Evolutionary conservation across 148 eudicot species (phyloP), one percentile per base, ranked within the genome.

Genomic region (Mesembryanthemum crystallinum): DNA sequence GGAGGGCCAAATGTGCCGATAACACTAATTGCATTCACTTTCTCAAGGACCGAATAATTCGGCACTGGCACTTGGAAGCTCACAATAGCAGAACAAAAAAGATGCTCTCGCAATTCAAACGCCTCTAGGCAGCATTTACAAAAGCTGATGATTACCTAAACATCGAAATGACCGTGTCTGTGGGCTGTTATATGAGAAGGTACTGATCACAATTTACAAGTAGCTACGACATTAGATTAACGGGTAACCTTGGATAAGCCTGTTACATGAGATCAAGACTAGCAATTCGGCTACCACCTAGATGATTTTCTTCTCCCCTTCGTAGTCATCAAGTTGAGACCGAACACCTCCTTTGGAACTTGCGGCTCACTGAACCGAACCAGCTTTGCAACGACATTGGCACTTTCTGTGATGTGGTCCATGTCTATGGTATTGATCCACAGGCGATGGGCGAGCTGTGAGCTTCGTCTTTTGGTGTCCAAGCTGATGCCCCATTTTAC

Each of bases 331-430:
- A 92, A 82, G 68, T 92, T 88, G 21, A 96, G 89, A 51, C 90
- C 92, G 12, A 92, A 87, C 86, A 91, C 88, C 79, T 92, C 99
- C 73, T 89, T 96, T 8, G 93, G 88, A 67, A 85, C 84, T 64
- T 86, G 88, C 25, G 84, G 85, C 42, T 88, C 84, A 1, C 77
- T 69, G 32, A 92, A 84, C 35, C 87, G 88, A 65, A 87, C 83
- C 66, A 92, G 66, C 80, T 82, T 92, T 28, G 95, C 99, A 29
- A 96, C 89, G 18, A 92, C 58, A 43, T 81, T 66, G 66, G 98
- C 93, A 67, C 99, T 92, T 35, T 91, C 89, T 33, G 78, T 69
- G 68, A 96, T 82, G 82, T 89, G 93, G 73, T 89, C 86, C 82
- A 88, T 79, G 67, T 89, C 92, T 32, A 75, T 76, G 12, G 82